phyloP scores from a whole-genome alignment of 495 filamentous ascomycete species.

The Cudoniella acicularis region DNA sequence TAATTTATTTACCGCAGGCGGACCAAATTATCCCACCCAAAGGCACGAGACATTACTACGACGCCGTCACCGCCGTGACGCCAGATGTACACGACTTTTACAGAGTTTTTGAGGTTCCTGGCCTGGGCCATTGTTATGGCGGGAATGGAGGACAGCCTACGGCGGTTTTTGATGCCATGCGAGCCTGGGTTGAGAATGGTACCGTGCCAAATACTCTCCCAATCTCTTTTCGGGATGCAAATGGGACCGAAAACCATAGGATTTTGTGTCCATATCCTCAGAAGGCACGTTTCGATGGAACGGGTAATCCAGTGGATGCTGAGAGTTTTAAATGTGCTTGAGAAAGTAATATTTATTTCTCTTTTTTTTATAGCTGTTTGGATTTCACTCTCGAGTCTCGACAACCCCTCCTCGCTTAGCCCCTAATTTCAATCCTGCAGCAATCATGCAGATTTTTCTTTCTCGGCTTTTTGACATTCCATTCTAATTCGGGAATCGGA shows the following conservation, averaged over 20 bases:
- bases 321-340: too few species aligned
- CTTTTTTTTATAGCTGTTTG: too few species aligned
- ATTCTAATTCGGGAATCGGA: too few species aligned
- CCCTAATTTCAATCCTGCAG: too few species aligned
- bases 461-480: too few species aligned
- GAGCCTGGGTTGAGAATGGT: conserved; percentile 36
- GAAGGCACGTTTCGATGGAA: too few species aligned
- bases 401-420: too few species aligned
- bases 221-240: conserved; percentile 10
- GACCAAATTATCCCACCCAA: conserved; percentile 25
- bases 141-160: conserved; percentile 22
- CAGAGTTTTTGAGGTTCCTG: conserved; percentile 31
- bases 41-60: conserved; percentile 28
- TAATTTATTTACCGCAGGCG: conserved; percentile 10
- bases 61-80: conserved; percentile 12
- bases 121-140: conserved; percentile 31
- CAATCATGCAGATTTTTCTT: too few species aligned
- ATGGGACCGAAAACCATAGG: conserved; percentile 13
- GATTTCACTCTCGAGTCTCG: too few species aligned
- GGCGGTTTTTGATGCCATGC: conserved; percentile 25
- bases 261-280: conserved; percentile 13
- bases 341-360: too few species aligned
- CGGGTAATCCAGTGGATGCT: too few species aligned
- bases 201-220: conserved; percentile 23
- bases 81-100: conserved; percentile 28